phyloP scores from a whole-genome alignment of 768 basidiomycete species.

The Macrolepiota albuminosa region DNA sequence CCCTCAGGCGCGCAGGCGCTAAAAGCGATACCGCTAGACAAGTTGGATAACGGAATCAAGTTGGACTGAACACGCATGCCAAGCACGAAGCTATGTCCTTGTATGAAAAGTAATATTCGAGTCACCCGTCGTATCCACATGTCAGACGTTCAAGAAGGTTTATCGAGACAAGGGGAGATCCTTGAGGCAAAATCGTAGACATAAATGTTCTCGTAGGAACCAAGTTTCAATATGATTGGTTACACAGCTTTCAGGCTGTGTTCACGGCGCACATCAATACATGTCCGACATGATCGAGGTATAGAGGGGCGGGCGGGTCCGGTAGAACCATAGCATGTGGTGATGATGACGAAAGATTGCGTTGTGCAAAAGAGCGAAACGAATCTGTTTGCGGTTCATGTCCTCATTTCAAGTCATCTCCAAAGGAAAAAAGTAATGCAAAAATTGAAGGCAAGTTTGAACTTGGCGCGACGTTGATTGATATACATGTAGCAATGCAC shows the following conservation, averaged over 20 bases:
- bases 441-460: not conserved
- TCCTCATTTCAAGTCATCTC: too few species aligned
- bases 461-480: not conserved
- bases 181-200: not conserved
- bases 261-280: not conserved
- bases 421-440: too few species aligned
- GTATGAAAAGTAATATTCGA: not conserved
- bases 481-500: too few species aligned
- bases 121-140: not conserved
- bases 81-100: not conserved
- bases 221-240: not conserved
- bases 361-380: not conserved
- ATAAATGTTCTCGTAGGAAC: not conserved
- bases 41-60: constrained; percentile 1
- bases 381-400: not conserved
- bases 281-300: not conserved
- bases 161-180: not conserved
- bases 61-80: not conserved
- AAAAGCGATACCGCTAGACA: not conserved
- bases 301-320: too few species aligned
- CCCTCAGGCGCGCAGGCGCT: not conserved
- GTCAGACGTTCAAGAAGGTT: not conserved
- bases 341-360: not conserved
- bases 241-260: not conserved
- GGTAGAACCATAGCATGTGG: not conserved